Evolutionary conservation across 2,329 filamentous ascomycete species (phyloP).

Genomic region (Claviceps paspali): DNA sequence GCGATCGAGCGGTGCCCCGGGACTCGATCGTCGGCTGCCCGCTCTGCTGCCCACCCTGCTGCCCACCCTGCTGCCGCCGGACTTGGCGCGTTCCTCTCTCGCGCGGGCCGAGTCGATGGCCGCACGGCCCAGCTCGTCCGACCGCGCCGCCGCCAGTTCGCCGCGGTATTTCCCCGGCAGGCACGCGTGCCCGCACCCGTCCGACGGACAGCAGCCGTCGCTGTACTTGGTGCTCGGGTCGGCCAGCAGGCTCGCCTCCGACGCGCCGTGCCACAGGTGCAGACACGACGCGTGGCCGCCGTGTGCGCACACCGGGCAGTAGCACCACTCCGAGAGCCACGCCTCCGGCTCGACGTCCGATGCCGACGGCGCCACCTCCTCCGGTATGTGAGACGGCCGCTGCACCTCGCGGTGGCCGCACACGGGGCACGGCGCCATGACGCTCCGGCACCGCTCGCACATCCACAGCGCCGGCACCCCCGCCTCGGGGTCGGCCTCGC

Average conservation of each 20-base stretch:
- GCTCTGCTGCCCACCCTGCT: constrained; percentile 6
- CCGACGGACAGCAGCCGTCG: constrained; percentile 47
- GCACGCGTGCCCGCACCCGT: constrained; percentile 50
- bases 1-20: constrained; percentile 4
- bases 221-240: constrained; percentile 20
- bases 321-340: constrained; percentile 40
- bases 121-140: constrained; percentile 36
- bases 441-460: constrained; percentile 38
- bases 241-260: constrained; percentile 10
- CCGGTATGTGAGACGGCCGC: constrained; percentile 22
- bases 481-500: constrained; percentile 33
- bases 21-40: constrained; percentile 9
- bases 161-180: constrained; percentile 40
- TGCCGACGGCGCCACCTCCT: constrained; percentile 15
- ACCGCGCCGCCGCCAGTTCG: constrained; percentile 27
- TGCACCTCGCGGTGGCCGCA: constrained; percentile 40
- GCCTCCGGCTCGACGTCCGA: constrained; percentile 8
- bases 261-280: constrained; percentile 39
- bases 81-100: constrained; percentile 12
- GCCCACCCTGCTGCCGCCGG: constrained; percentile 8
- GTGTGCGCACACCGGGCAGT: constrained; percentile 46
- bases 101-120: constrained; percentile 24
- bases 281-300: constrained; percentile 47
- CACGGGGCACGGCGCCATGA: constrained; percentile 42
- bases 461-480: constrained; percentile 35